These are phyloP conservation scores for Betula pendula DNA, from an alignment of 306 rosid species.

Conservation along the genomic window DNA sequence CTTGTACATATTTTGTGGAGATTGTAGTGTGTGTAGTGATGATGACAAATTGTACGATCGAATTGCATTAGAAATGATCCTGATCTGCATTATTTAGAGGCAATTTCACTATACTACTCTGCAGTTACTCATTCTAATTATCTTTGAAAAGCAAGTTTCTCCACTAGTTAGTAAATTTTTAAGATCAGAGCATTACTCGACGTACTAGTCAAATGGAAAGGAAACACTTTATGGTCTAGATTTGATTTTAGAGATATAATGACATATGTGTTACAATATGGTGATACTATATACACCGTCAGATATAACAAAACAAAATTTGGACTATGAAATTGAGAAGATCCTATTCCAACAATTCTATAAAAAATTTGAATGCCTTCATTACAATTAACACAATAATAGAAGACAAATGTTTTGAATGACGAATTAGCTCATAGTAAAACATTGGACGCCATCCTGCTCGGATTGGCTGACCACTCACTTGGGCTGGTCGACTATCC, in stretches of 20 bases:
- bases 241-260: too few species aligned
- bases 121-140: neutral
- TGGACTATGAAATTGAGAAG: neutral
- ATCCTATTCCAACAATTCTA: neutral
- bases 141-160: neutral
- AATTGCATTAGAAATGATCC: neutral
- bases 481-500: too few species aligned
- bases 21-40: constrained; percentile 2
- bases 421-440: neutral
- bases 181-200: neutral
- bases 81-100: neutral
- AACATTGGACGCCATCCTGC: neutral
- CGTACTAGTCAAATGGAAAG: too few species aligned
- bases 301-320: too few species aligned
- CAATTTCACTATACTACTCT: neutral
- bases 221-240: too few species aligned
- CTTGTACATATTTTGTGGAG: constrained; percentile 32
- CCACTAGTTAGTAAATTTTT: neutral
- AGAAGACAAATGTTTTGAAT: neutral
- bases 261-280: too few species aligned
- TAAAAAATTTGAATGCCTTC: neutral
- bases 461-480: too few species aligned
- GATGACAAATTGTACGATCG: neutral
- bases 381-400: neutral
- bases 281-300: too few species aligned